Conservation (phyloP, 768 basidiomycete species). For the Suillus placidus region DNA sequence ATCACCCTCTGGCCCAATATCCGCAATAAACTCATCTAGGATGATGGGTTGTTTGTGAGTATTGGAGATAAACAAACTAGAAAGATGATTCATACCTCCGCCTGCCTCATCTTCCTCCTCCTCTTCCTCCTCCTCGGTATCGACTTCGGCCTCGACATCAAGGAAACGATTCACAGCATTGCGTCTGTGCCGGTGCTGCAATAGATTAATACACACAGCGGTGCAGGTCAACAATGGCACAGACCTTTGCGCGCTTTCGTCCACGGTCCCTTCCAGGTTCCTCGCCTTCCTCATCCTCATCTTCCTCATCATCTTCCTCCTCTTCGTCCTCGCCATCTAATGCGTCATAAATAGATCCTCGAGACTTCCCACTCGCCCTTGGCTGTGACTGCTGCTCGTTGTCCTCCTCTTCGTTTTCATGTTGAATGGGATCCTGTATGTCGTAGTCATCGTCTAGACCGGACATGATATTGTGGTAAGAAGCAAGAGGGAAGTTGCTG, state of each 20-base stretch:
- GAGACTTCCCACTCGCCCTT: constrained; percentile 27
- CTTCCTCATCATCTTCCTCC: constrained; percentile 53
- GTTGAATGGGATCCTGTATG: constrained; percentile 30
- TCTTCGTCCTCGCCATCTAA: constrained; percentile 44
- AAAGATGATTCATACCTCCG: constrained; percentile 39
- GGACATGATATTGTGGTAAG: constrained; percentile 38
- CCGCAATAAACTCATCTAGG: constrained; percentile 73
- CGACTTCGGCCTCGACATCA: constrained; percentile 95
- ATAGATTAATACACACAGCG: constrained; percentile 15
- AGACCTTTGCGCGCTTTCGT: constrained; percentile 66
- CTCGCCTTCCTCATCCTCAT: constrained; percentile 60
- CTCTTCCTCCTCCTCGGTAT: constrained; percentile 95
- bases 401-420: constrained; percentile 44
- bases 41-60: constrained; percentile 10
- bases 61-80: constrained; percentile 2
- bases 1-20: constrained; percentile 60
- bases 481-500: background rate
- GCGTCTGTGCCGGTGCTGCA: constrained; percentile 67
- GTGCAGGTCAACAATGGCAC: constrained; percentile 16
- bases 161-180: constrained; percentile 78
- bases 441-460: constrained; percentile 41
- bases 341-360: constrained; percentile 38
- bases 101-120: constrained; percentile 83
- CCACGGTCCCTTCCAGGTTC: constrained; percentile 50
- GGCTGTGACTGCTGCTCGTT: constrained; percentile 33